Base-by-base conservation (phyloP, 805 yeast genomes). In the Sungouiozyma ichnusensis region DNA sequence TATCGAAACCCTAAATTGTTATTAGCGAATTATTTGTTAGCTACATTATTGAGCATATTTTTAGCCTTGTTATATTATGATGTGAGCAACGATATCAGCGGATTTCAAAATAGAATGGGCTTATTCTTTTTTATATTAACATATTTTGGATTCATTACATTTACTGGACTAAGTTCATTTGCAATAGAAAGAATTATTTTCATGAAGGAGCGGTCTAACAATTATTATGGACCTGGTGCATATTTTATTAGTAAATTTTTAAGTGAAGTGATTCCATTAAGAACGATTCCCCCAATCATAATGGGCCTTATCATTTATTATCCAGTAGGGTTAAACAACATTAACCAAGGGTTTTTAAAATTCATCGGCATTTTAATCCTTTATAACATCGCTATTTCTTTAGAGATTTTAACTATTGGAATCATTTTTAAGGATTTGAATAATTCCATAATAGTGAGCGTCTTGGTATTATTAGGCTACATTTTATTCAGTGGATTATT, bases 61-160 rank as follows among this genome's bases (percentile, higher is more conserved):
- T 80, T 95, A 62, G 96, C 97, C 0, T 75, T 75, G 39, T 68
- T 92, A 34, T 92, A 92, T 61, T 90, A 80, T 64, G 72, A 86
- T 54, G 79, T 90, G 19, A 68, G 79, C 35, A 83, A 86, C 57
- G 96, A 90, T 59, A 90, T 92, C 42, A 79, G 95, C 54, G 98
- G 98, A 0, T 92, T 92, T 69, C 98, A 92, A 62, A 92, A 92
- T 63, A 73, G 98, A 52, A 70, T 92, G 49, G 98, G 98, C 0
- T 68, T 92, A 45, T 92, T 92, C 63, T 90, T 92, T 68, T 92
- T 92, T 62, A 64, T 88, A 40, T 69, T 92, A 46, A 85, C 97
- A 3, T 74, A 88, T 54, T 88, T 92, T 67, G 98, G 98, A 0
- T 92, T 92, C 61, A 81, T 94, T 1, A 82, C 97, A 0, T 71